Evolutionary conservation across 768 basidiomycete species (phyloP).

Genomic region (Leccinum subtestaceum): DNA sequence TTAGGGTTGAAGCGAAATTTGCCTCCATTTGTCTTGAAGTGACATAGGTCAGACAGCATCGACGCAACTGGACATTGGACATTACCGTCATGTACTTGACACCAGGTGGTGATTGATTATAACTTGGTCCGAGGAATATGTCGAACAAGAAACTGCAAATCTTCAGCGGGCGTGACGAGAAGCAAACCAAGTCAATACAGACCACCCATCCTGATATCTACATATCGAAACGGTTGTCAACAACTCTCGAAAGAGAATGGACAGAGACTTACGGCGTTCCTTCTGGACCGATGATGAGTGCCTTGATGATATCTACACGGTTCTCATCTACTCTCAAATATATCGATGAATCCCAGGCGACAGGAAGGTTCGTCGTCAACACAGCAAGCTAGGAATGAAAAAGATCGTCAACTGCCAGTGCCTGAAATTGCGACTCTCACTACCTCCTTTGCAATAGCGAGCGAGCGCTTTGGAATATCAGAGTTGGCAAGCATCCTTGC

Average conservation of each 20-base stretch:
- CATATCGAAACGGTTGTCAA: conserved; percentile 7
- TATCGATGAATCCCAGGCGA: conserved; percentile 92
- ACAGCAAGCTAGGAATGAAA: conserved; percentile 70
- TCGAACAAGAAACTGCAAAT: conserved; percentile 70
- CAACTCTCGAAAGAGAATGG: not conserved
- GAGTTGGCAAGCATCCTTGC: conserved; percentile 80
- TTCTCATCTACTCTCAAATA: conserved; percentile 92
- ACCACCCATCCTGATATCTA: conserved; percentile 93
- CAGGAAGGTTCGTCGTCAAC: conserved; percentile 90
- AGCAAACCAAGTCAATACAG: conserved; percentile 24
- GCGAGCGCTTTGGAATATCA: conserved; percentile 85
- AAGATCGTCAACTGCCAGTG: conserved; percentile 7
- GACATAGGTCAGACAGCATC: conserved; percentile 10
- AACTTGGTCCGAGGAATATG: conserved; percentile 86
- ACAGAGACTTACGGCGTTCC: conserved; percentile 74
- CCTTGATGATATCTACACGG: conserved; percentile 89
- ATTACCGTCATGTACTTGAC: conserved; percentile 65
- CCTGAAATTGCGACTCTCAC: not conserved
- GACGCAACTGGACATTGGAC: not conserved
- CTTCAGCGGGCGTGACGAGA: conserved; percentile 4
- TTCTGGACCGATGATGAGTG: conserved; percentile 89
- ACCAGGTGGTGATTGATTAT: conserved; percentile 81
- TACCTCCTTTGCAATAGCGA: conserved; percentile 95
- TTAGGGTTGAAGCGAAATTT: conserved; percentile 94
- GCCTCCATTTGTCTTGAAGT: conserved; percentile 72